Conservation (phyloP, 352 stramenopile species). For the Halophytophthora polymorphica region DNA sequence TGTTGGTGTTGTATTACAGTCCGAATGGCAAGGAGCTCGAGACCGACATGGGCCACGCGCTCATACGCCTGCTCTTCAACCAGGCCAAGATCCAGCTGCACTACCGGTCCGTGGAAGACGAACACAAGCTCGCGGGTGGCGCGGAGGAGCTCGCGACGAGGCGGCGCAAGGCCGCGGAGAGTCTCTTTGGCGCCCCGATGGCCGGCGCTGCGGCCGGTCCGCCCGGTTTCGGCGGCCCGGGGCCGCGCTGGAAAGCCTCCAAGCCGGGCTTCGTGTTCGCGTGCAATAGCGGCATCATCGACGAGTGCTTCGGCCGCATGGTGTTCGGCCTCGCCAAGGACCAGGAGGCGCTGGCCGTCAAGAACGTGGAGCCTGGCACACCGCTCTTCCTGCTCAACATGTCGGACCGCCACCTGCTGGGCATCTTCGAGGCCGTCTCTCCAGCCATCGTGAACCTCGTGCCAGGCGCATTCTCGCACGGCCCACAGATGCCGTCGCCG, state of each 20-base stretch:
- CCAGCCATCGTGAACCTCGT: conserved; percentile 72
- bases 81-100: conserved; percentile 80
- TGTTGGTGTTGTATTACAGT: conserved; percentile 21
- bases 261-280: conserved; percentile 78
- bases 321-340: conserved; percentile 75
- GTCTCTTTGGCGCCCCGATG: conserved; percentile 36
- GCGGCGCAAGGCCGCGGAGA: conserved; percentile 72
- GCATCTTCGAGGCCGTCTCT: conserved; percentile 82
- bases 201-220: conserved; percentile 2
- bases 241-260: conserved; percentile 39
- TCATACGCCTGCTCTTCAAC: conserved; percentile 79
- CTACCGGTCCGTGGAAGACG: conserved; percentile 83
- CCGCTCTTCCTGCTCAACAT: conserved; percentile 87
- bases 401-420: conserved; percentile 79
- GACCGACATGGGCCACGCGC: conserved; percentile 55
- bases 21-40: conserved; percentile 70
- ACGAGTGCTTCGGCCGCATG: conserved; percentile 87
- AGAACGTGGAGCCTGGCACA: conserved; percentile 69
- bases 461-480: conserved; percentile 70
- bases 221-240: conserved; percentile 27
- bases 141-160: conserved; percentile 70
- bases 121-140: conserved; percentile 64
- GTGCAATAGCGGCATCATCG: conserved; percentile 79
- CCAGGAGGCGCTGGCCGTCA: conserved; percentile 57
- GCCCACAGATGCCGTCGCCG: conserved; percentile 48